These are phyloP conservation scores for Camelina laxa DNA, from an alignment of 345 rosid species.

Conservation along the genomic window DNA sequence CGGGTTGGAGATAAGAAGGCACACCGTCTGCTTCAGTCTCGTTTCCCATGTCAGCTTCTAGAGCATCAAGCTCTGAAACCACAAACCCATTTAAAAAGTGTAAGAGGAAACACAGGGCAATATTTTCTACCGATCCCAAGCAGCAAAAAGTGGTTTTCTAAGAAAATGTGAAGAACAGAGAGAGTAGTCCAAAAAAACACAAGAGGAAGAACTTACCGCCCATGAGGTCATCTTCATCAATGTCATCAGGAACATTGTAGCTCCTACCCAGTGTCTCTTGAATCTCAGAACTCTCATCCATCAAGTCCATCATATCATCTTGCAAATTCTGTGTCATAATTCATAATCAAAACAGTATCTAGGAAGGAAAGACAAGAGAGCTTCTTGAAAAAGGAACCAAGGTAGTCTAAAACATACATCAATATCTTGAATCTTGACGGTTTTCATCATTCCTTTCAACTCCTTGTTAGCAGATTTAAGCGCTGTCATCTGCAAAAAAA, in stretches of 20 bases:
- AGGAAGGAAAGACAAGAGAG: slow-evolving; percentile 17
- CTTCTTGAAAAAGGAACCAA: slow-evolving; percentile 8
- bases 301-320: slow-evolving; percentile 99
- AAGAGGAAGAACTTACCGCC: slow-evolving; percentile 65
- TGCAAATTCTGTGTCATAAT: slow-evolving; percentile 70
- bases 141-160: slow-evolving; percentile 6
- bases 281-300: slow-evolving; percentile 95
- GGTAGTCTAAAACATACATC: slow-evolving; percentile 58
- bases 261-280: slow-evolving; percentile 97
- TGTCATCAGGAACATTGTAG: slow-evolving; percentile 93
- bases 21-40: slow-evolving; percentile 85
- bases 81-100: background rate
- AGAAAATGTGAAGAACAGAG: background rate
- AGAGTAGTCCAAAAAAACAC: background rate
- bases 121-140: background rate
- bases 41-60: slow-evolving; percentile 97
- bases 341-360: slow-evolving; percentile 9
- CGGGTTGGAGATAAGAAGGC: slow-evolving; percentile 98
- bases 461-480: slow-evolving; percentile 97
- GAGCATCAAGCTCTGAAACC: slow-evolving; percentile 86
- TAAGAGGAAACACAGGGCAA: slow-evolving; percentile 18
- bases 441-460: slow-evolving; percentile 99
- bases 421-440: slow-evolving; percentile 93
- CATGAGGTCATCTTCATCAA: slow-evolving; percentile 97
- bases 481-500: slow-evolving; percentile 69